Percentiles rank a stretch among this genome's conserved stretches.
Evolutionary conservation across 352 stramenopile species (phyloP).

Genomic region (Phytopythium oedochilum): DNA sequence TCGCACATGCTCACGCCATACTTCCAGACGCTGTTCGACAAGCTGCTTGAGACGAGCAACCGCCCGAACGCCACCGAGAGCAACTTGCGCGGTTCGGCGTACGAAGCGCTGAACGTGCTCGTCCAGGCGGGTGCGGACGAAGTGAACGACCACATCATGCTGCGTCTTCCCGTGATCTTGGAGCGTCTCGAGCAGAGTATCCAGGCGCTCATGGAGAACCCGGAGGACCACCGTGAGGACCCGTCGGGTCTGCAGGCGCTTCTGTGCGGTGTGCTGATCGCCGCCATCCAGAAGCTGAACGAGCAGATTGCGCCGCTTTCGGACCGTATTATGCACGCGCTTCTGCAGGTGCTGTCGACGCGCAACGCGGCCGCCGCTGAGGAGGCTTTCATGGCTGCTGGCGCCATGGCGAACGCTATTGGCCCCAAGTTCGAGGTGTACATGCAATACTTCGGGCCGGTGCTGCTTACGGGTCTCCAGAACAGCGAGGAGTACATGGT

Average conservation of each 20-base stretch:
- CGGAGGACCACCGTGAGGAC: slow-evolving; percentile 71
- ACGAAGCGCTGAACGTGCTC: slow-evolving; percentile 93
- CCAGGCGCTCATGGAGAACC: slow-evolving; percentile 55
- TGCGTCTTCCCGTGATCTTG: slow-evolving; percentile 72
- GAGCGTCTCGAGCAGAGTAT: slow-evolving; percentile 77
- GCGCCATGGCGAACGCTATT: slow-evolving; percentile 91
- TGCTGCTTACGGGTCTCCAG: slow-evolving; percentile 89
- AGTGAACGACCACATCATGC: slow-evolving; percentile 76
- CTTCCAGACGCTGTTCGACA: slow-evolving; percentile 88
- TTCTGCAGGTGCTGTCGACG: slow-evolving; percentile 94
- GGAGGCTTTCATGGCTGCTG: slow-evolving; percentile 95
- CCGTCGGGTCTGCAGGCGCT: slow-evolving; percentile 77
- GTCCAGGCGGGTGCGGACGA: slow-evolving; percentile 83
- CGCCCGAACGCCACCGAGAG: slow-evolving; percentile 84
- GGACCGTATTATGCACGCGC: slow-evolving; percentile 93
- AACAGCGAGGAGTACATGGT: slow-evolving; percentile 97
- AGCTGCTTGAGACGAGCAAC: slow-evolving; percentile 90
- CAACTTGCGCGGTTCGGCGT: slow-evolving; percentile 90
- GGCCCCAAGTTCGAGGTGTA: slow-evolving; percentile 95
- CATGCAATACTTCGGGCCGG: slow-evolving; percentile 91
- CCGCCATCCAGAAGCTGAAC: slow-evolving; percentile 91
- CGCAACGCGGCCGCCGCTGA: slow-evolving; percentile 93
- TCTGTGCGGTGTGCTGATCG: slow-evolving; percentile 90
- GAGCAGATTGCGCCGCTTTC: slow-evolving; percentile 82
- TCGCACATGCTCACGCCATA: slow-evolving; percentile 91